Conservation (phyloP, 2,329 filamentous ascomycete genomes). For the Leptographium radiaticola region DNA sequence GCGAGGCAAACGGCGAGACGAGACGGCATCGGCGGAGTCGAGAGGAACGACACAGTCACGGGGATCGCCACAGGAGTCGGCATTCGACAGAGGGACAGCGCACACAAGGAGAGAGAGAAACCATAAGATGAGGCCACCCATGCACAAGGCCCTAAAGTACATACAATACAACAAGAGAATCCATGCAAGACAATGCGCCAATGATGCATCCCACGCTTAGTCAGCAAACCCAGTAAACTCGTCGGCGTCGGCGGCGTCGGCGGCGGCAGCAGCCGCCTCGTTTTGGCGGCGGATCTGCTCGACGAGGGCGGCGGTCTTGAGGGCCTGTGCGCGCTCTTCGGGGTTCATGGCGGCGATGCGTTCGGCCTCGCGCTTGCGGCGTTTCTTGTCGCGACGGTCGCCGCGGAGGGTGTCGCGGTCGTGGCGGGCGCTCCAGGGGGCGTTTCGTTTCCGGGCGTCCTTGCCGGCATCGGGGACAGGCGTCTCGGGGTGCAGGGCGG, state of each 20-base stretch:
- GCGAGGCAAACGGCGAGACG: not conserved
- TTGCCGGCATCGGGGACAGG: conserved; percentile 25
- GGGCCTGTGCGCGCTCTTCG: conserved; percentile 49
- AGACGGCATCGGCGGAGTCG: not conserved
- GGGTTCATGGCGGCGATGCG: conserved; percentile 54
- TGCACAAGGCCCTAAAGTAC: not conserved
- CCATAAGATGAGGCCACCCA: not conserved
- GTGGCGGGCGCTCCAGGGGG: conserved; percentile 61
- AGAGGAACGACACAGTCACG: not conserved
- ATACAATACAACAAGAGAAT: not conserved
- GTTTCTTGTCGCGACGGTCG: conserved; percentile 21
- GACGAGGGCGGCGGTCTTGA: conserved; percentile 51
- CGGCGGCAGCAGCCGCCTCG: conserved; percentile 16
- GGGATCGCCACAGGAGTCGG: not conserved
- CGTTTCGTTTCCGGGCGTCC: conserved; percentile 40
- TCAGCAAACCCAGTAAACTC: conserved; percentile 5
- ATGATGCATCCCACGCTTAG: not conserved
- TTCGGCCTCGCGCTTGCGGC: conserved; percentile 42
- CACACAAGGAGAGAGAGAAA: not conserved
- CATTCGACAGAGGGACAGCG: not conserved
- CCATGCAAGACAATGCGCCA: not conserved
- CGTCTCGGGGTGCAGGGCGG: conserved; percentile 17
- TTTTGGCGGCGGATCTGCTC: conserved; percentile 49
- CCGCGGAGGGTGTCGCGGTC: conserved; percentile 50
- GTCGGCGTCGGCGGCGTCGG: not conserved